Conservation (phyloP, 345 rosid genomes). For the Acer campestre region DNA sequence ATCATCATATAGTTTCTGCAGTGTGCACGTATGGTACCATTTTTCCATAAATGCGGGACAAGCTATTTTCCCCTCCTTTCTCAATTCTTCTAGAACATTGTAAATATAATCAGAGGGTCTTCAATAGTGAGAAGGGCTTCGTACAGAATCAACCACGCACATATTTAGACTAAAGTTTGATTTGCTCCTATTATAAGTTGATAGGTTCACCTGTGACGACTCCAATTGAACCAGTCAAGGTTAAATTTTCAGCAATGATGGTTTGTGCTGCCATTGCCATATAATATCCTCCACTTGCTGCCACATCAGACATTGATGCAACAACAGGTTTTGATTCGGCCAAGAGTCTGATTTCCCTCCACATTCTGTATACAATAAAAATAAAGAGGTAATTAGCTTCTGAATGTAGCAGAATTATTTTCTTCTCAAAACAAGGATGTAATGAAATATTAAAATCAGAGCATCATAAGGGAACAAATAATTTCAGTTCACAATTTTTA, state of each 20-base stretch:
- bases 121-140: not conserved
- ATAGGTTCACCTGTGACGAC: constrained; percentile 76
- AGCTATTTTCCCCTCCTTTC: not conserved
- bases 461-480: not conserved
- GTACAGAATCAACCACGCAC: not conserved
- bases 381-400: constrained; percentile 8
- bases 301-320: constrained; percentile 94
- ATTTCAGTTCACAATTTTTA: not conserved
- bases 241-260: constrained; percentile 78
- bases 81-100: not conserved
- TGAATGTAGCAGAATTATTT: not conserved
- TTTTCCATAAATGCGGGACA: not conserved
- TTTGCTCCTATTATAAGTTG: not conserved
- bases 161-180: not conserved
- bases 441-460: not conserved
- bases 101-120: not conserved
- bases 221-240: constrained; percentile 91
- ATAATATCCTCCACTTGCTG: constrained; percentile 98
- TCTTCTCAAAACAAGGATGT: not conserved
- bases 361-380: constrained; percentile 58
- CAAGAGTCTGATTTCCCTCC: constrained; percentile 92
- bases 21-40: not conserved
- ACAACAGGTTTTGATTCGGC: constrained; percentile 82
- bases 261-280: constrained; percentile 92
- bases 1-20: not conserved